Evolutionary conservation across 306 rosid genomes (phyloP), one percentile per base, ranked within the genome.

Genomic region (Pyrus communis): DNA sequence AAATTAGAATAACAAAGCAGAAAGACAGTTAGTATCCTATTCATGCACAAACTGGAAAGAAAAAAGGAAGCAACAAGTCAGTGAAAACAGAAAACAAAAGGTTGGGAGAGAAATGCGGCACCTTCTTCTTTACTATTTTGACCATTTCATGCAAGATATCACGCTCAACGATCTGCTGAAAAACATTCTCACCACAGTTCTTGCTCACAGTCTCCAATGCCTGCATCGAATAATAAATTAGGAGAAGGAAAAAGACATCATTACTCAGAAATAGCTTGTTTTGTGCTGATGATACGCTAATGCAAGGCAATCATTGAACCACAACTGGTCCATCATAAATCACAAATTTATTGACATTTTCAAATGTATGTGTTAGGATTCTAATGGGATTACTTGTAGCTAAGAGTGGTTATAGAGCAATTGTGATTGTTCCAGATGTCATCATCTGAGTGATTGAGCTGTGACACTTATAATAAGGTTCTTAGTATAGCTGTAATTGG

Each of bases 121-220:
- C 99, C 99, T 89, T 92, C 88, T 95, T 95, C 97, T 89, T 92
- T 57, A 95, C 99, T 72, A 92, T 95, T 87, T 91, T 92, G 75
- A 95, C 98, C 99, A 95, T 95, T 27, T 92, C 99, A 19, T 87
- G 96, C 78, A 92, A 84, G 85, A 95, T 88, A 79, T 95, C 97
- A 77, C 93, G 93, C 85, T 92, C 98, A 78, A 91, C 60, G 42
- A 92, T 92, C 83, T 82, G 93, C 83, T 88, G 98, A 86, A 89
- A 89, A 75, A 95, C 88, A 74, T 71, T 88, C 81, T 95, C 99
- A 31, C 97, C 96, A 82, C 99, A 95, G 65, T 95, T 95, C 86
- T 95, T 95, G 88, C 92, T 91, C 57, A 95, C 63, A 64, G 99
- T 89, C 89, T 95, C 99, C 87, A 95, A 75, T 52, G 89, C 98